phyloP scores from a whole-genome alignment of 805 yeast genomes.

The Pichia cephalocereana region DNA sequence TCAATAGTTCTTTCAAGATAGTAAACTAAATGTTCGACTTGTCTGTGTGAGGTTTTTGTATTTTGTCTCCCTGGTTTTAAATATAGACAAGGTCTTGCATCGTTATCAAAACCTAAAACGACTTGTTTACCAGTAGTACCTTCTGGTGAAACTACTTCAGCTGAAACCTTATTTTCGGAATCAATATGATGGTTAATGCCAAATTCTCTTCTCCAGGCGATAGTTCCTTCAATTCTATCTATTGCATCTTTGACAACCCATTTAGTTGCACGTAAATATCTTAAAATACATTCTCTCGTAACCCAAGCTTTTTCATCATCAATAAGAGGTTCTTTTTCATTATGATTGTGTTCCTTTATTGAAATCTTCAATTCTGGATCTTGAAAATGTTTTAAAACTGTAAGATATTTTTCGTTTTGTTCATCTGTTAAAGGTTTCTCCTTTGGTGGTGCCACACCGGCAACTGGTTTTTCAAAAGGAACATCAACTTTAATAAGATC shows the following conservation, averaged over 20 bases:
- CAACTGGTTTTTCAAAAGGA: slow-evolving; percentile 54
- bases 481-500: slow-evolving; percentile 16
- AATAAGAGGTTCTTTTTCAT: slow-evolving; percentile 29
- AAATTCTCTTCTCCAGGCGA: slow-evolving; percentile 92
- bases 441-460: slow-evolving; percentile 41
- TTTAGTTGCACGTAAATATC: slow-evolving; percentile 90
- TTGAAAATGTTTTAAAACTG: slow-evolving; percentile 56
- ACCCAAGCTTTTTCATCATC: slow-evolving; percentile 80
- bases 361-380: slow-evolving; percentile 43
- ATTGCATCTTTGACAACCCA: slow-evolving; percentile 73
- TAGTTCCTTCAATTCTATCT: slow-evolving; percentile 62
- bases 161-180: slow-evolving; percentile 38
- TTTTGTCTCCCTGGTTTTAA: slow-evolving; percentile 93
- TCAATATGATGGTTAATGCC: slow-evolving; percentile 51
- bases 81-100: slow-evolving; percentile 85
- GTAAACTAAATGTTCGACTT: slow-evolving; percentile 92
- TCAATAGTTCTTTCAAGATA: slow-evolving; percentile 89
- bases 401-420: slow-evolving; percentile 51
- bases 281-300: slow-evolving; percentile 79
- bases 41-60: slow-evolving; percentile 81
- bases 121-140: slow-evolving; percentile 90
- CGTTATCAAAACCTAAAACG: slow-evolving; percentile 83
- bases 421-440: slow-evolving; percentile 37
- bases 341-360: slow-evolving; percentile 34
- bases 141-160: slow-evolving; percentile 51